These are phyloP conservation scores for Camellia oleifera DNA, from an alignment of 179 eudicot genomes.

Conservation along the genomic window DNA sequence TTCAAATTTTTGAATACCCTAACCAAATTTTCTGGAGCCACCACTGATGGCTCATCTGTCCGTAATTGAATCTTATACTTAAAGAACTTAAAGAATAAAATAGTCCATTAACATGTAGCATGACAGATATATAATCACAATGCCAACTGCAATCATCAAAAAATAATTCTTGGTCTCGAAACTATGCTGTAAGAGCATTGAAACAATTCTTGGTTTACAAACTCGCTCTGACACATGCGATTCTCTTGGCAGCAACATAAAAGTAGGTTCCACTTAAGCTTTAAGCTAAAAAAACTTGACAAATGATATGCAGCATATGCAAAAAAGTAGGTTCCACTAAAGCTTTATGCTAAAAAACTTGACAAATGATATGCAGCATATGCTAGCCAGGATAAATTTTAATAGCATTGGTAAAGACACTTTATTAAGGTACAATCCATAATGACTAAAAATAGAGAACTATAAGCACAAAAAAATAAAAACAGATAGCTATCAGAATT, in stretches of 20 bases:
- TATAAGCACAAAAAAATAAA: not conserved
- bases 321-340: not conserved
- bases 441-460: not conserved
- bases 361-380: not conserved
- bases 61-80: not conserved
- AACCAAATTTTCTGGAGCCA: no score
- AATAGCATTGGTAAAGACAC: not conserved
- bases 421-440: not conserved
- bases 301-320: not conserved
- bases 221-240: not conserved
- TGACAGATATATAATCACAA: not conserved
- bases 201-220: not conserved
- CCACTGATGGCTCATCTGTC: not conserved
- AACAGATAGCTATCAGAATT: not conserved
- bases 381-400: not conserved
- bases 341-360: not conserved
- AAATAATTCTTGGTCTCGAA: not conserved
- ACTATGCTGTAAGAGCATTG: not conserved
- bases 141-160: not conserved
- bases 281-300: not conserved
- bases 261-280: not conserved
- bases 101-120: not conserved
- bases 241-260: not conserved
- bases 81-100: not conserved
- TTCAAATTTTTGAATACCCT: no score